Percentiles rank a stretch among this genome's conserved stretches.
Conservation (phyloP, 2,329 filamentous ascomycete species). For the Ophiostoma sp. region DNA sequence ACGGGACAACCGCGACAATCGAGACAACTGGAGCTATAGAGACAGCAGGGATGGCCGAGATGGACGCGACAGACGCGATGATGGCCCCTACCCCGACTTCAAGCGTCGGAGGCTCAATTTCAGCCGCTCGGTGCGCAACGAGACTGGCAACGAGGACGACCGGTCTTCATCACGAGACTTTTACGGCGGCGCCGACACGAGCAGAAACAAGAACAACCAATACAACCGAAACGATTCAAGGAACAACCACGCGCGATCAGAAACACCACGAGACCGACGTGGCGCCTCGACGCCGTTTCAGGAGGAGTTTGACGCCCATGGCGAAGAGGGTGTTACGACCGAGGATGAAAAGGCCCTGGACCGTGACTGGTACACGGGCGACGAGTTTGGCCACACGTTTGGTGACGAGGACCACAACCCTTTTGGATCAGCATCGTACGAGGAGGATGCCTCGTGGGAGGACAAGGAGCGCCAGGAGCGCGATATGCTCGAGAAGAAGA, state of each 20-base stretch:
- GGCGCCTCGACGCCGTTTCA: slow-evolving; percentile 42
- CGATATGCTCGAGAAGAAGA: slow-evolving; percentile 73
- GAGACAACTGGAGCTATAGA: slow-evolving; percentile 1
- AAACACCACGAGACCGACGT: slow-evolving; percentile 24
- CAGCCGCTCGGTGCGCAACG: slow-evolving; percentile 43
- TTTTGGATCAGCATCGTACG: slow-evolving; percentile 71
- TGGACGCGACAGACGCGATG: slow-evolving; percentile 13
- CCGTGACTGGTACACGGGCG: slow-evolving; percentile 87
- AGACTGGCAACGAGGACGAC: slow-evolving; percentile 55
- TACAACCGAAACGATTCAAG: not conserved
- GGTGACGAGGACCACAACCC: slow-evolving; percentile 92
- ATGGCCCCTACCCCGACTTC: slow-evolving; percentile 37
- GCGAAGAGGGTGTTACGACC: slow-evolving; percentile 54
- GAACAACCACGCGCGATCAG: slow-evolving; percentile 24
- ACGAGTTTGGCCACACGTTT: slow-evolving; percentile 75
- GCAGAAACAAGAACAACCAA: not conserved
- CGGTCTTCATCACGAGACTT: slow-evolving; percentile 41
- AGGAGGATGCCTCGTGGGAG: slow-evolving; percentile 67
- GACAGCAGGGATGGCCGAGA: not conserved
- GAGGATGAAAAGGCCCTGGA: slow-evolving; percentile 73
- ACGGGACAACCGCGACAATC: not conserved
- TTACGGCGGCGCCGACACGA: slow-evolving; percentile 20
- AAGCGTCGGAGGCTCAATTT: slow-evolving; percentile 60
- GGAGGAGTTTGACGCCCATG: slow-evolving; percentile 53
- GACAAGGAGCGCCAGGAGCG: slow-evolving; percentile 64